Evolutionary conservation across 257 asterid species (phyloP).

Genomic region (Nicotiana sylvestris): DNA sequence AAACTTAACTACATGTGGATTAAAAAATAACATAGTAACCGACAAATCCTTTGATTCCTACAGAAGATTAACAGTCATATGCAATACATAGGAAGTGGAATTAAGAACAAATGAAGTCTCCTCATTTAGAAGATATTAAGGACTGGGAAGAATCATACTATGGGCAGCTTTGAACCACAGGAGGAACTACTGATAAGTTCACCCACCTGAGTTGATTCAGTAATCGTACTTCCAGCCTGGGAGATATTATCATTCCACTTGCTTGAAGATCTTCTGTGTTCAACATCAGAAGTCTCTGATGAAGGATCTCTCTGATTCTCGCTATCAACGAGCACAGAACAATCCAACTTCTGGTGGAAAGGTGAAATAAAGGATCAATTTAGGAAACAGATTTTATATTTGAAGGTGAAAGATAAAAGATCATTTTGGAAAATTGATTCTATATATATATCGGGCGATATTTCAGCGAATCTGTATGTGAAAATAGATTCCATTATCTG

Average conservation of each 20-base stretch:
- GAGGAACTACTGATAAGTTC: slow-evolving; percentile 76
- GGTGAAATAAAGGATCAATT: slow-evolving; percentile 22
- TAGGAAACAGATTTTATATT: slow-evolving; percentile 5
- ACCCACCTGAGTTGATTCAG: slow-evolving; percentile 76
- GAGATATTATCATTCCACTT: slow-evolving; percentile 80
- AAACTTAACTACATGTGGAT: background rate
- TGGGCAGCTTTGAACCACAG: slow-evolving; percentile 59
- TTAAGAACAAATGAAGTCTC: background rate
- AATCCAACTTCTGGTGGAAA: slow-evolving; percentile 68
- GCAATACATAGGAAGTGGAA: background rate
- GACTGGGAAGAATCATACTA: slow-evolving; percentile 43
- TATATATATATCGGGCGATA: slow-evolving; percentile 5
- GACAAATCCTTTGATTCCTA: background rate
- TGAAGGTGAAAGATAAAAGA: slow-evolving; percentile 1
- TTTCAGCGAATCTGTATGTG: background rate
- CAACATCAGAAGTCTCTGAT: slow-evolving; percentile 43
- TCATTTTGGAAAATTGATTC: background rate
- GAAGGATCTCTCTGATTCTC: slow-evolving; percentile 51
- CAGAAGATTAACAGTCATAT: background rate
- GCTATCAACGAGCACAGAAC: slow-evolving; percentile 47
- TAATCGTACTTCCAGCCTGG: slow-evolving; percentile 74
- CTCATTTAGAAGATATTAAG: background rate
- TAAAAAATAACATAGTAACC: background rate
- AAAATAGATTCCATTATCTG: background rate
- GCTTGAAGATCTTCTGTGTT: slow-evolving; percentile 62